Base-by-base conservation (phyloP, 768 basidiomycete genomes). In the Tylopilus sp. region DNA sequence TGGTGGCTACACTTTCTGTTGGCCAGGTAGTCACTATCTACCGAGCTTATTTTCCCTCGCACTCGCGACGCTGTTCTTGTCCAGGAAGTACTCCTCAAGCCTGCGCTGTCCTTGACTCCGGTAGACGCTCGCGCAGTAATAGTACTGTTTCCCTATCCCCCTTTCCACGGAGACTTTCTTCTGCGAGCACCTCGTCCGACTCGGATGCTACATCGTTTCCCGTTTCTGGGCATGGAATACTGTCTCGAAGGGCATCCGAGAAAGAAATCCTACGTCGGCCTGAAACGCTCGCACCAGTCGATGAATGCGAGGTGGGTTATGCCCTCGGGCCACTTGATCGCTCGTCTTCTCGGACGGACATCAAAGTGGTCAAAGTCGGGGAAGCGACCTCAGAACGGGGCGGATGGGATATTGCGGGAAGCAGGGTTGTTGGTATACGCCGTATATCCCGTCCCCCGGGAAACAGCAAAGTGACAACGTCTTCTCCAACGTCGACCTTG, bases 141-240 rank as follows among this genome's bases (percentile, higher is more conserved):
- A 91, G 88, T 64, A 70, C 68, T 22, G 73, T 73, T 6, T 71
- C 78, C 7, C 43, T 72, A 11, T 67, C 71, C 3, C 80, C 83
- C 6, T 76, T 80, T 48, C 57, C 69, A n/a, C 74, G 79, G 41
- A 73, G 80, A 49, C 61, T 81, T 15, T 71, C 79, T 15, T 70
- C 79, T 22, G 66, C 70, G 28, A 62, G 64, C 18, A 18, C 65
- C 69, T 44, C 76, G 69, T 58, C 66, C 22, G 61, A 68, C 20
- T 23, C 52, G 20, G 81, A 84, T 47, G 64, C 74, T 0, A 69
- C 79, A 6, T 72, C 79, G 9, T 93, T 91, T 64, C 91, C 91
- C 11, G 79, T 93, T 21, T 91, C 87, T 6, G 88, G 77, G 3
- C 90, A 90, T 61, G 91, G 87, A 18, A 78, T 86, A 35, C 81